A percentile compares a stretch with the other conserved stretches of the same genome.
Evolutionary conservation across 2,329 filamentous ascomycete genomes (phyloP).

Genomic region (Cercospora brassicicola): DNA sequence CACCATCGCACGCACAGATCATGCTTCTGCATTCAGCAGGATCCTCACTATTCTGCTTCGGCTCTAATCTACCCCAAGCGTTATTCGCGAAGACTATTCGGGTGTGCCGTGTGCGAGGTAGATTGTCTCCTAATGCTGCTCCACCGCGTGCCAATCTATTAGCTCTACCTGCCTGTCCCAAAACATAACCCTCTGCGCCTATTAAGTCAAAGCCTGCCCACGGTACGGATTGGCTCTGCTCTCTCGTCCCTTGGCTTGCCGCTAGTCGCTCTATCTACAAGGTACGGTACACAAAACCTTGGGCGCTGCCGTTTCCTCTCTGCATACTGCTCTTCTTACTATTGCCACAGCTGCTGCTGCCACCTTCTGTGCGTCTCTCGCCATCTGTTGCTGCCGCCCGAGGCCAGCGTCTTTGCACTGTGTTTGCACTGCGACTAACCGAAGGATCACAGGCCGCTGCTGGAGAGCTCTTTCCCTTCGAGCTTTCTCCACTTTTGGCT

Average conservation of each 20-base stretch:
- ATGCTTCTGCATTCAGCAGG: constrained; percentile 10
- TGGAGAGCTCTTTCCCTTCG: background rate
- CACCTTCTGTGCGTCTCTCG: background rate
- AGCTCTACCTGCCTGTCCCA: constrained; percentile 15
- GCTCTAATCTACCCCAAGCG: constrained; percentile 12
- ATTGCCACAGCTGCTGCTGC: background rate
- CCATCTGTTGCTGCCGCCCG: background rate
- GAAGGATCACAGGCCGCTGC: background rate
- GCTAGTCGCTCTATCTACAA: background rate
- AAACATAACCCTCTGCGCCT: constrained; percentile 22
- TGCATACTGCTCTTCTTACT: background rate
- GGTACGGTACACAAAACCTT: constrained; percentile 5
- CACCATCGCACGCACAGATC: constrained; percentile 11
- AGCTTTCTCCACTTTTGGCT: background rate
- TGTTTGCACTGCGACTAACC: background rate
- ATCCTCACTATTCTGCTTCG: constrained; percentile 11
- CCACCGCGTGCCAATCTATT: constrained; percentile 21
- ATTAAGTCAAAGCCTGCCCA: constrained; percentile 12
- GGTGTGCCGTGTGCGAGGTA: constrained; percentile 10
- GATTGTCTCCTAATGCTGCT: constrained; percentile 15
- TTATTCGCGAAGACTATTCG: constrained; percentile 11
- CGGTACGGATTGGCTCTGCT: constrained; percentile 3
- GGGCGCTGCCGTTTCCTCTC: background rate
- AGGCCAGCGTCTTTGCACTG: background rate
- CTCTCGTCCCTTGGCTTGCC: constrained; percentile 4